phyloP scores from a whole-genome alignment of 192 early-diverging fungal species.

The Backusella sp. region DNA sequence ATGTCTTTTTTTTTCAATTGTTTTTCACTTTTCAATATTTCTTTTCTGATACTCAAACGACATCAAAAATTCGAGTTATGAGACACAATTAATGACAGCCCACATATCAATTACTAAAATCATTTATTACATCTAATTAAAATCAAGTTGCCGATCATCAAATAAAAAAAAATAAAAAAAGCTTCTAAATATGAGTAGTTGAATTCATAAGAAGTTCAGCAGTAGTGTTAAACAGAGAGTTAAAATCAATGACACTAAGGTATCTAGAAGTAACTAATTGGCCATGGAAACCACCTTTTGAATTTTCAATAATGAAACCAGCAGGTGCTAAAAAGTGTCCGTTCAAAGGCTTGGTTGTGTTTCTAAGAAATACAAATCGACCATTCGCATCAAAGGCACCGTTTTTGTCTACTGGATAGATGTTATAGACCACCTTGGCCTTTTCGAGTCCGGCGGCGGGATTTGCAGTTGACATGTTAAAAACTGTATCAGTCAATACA shows the following conservation, averaged over 20 bases:
- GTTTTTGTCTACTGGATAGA: not conserved
- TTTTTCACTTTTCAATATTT: no score
- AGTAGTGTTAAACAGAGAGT: not conserved
- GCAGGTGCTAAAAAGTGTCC: not conserved
- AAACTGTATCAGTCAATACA: not conserved
- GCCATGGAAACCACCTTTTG: not conserved
- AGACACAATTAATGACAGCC: no score
- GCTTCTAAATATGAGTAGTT: not conserved
- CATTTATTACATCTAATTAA: no score
- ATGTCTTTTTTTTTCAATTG: no score
- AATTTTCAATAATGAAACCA: slow-evolving; percentile 2
- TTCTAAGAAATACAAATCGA: not conserved
- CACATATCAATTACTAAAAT: not conserved
- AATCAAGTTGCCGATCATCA: no score
- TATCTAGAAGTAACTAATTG: not conserved
- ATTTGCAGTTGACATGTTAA: not conserved
- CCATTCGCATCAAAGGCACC: not conserved
- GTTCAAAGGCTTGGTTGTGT: not conserved
- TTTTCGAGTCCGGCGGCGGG: not conserved
- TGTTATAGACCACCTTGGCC: not conserved
- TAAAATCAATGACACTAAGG: not conserved
- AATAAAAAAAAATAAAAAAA: not conserved
- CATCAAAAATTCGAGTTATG: no score
- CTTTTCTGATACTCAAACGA: no score
- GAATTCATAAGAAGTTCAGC: not conserved